Percentiles rank a stretch among this genome's conserved stretches.
Conservation (phyloP, 257 asterid species). For the Leonotis leonurus region DNA sequence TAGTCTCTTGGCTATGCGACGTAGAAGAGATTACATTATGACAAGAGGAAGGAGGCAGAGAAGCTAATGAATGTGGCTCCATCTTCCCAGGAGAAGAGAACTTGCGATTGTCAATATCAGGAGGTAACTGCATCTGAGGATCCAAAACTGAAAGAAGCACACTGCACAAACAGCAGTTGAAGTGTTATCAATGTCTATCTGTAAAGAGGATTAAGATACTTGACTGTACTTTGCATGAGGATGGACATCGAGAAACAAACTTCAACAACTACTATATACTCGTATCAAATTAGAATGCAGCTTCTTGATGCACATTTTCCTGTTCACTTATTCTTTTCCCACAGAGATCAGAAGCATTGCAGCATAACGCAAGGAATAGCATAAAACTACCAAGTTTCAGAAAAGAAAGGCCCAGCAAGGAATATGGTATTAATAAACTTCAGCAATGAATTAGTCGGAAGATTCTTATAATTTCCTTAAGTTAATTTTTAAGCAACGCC, state of each 20-base stretch:
- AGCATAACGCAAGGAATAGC: background rate
- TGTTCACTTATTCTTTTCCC: background rate
- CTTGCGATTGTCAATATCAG: constrained; percentile 58
- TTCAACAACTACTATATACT: background rate
- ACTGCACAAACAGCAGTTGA: constrained; percentile 47
- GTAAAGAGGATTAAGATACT: constrained; percentile 4
- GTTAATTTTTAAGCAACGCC: background rate
- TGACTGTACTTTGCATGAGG: background rate
- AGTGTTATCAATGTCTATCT: constrained; percentile 16
- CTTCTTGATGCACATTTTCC: background rate
- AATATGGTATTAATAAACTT: background rate
- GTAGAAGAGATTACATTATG: constrained; percentile 40
- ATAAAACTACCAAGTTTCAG: background rate
- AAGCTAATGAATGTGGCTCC: constrained; percentile 36
- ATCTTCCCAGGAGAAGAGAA: constrained; percentile 34
- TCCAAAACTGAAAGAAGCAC: constrained; percentile 90
- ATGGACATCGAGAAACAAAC: background rate
- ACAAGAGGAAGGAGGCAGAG: constrained; percentile 34
- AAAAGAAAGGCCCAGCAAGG: background rate
- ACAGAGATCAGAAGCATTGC: background rate
- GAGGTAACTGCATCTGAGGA: constrained; percentile 86
- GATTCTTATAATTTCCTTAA: background rate
- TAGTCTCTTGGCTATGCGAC: constrained; percentile 47
- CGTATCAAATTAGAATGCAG: background rate
- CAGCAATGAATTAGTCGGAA: background rate